These are phyloP conservation scores for Dryas integrifolia DNA, from an alignment of 331 rosid genomes.

Conservation along the genomic window DNA sequence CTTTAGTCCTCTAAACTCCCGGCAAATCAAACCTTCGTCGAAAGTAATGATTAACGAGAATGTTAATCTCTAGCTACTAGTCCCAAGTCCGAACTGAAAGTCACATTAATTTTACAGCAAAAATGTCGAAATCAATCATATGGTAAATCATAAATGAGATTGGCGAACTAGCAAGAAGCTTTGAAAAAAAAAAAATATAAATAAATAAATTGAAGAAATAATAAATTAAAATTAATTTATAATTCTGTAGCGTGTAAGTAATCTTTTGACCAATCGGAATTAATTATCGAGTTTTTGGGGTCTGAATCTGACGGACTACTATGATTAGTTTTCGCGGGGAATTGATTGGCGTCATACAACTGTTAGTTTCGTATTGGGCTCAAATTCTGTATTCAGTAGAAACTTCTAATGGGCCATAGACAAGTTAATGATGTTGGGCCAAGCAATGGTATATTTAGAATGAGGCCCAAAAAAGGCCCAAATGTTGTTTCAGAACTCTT, in stretches of 20 bases:
- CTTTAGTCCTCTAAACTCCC: background rate
- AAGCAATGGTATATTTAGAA: too few species aligned
- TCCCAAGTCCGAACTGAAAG: slow-evolving; percentile 22
- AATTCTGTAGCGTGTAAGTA: background rate
- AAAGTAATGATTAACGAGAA: background rate
- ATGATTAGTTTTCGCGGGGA: slow-evolving; percentile 17
- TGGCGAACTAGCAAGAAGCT: background rate
- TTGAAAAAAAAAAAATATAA: background rate
- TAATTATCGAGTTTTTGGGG: too few species aligned
- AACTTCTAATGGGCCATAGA: background rate
- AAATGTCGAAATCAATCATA: background rate
- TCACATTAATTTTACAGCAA: background rate
- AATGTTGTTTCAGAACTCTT: background rate
- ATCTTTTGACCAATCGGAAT: background rate
- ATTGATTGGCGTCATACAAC: background rate
- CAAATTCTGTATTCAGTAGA: background rate
- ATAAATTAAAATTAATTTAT: background rate
- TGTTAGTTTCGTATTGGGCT: background rate
- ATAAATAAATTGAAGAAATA: background rate
- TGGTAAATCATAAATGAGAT: slow-evolving; percentile 3
- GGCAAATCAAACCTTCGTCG: slow-evolving; percentile 7
- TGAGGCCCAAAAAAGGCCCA: background rate
- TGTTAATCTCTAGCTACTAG: slow-evolving; percentile 11
- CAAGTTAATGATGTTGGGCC: background rate
- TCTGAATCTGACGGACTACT: background rate